Conservation (phyloP, 306 rosid species). For the Lagenaria siceraria region DNA sequence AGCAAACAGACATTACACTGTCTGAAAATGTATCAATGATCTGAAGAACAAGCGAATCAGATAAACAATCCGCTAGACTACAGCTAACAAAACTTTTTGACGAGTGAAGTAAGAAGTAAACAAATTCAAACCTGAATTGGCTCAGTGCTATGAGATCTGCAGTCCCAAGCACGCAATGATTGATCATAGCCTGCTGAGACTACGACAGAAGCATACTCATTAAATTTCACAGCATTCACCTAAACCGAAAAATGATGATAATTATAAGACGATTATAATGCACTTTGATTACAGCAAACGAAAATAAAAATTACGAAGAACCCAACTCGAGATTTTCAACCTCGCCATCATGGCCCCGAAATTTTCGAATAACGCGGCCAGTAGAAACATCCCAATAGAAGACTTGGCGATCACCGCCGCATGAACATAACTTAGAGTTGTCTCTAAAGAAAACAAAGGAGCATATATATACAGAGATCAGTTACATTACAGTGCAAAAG, state of each 20-base stretch:
- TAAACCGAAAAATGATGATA: background rate
- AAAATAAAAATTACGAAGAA: background rate
- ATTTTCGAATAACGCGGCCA: slow-evolving; percentile 72
- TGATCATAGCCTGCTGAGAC: slow-evolving; percentile 93
- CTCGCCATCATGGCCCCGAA: slow-evolving; percentile 87
- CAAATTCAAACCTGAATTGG: slow-evolving; percentile 58
- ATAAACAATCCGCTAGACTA: background rate
- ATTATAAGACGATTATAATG: background rate
- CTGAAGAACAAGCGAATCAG: slow-evolving; percentile 36
- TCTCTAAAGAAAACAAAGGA: slow-evolving; percentile 31
- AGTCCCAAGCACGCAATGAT: slow-evolving; percentile 91
- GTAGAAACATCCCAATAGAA: slow-evolving; percentile 88
- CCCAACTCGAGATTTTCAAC: background rate
- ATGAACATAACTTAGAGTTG: slow-evolving; percentile 70
- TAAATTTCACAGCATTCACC: slow-evolving; percentile 84
- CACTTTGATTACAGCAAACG: background rate
- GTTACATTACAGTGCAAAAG: background rate
- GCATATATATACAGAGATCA: background rate
- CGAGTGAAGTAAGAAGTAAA: background rate
- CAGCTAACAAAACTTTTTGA: background rate
- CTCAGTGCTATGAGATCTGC: slow-evolving; percentile 83
- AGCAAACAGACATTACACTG: slow-evolving; percentile 80
- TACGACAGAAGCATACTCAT: slow-evolving; percentile 59
- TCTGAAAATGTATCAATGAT: slow-evolving; percentile 70
- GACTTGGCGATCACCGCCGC: slow-evolving; percentile 82